phyloP scores from a whole-genome alignment of 2,329 filamentous ascomycete species.

The Penicillium sp. region DNA sequence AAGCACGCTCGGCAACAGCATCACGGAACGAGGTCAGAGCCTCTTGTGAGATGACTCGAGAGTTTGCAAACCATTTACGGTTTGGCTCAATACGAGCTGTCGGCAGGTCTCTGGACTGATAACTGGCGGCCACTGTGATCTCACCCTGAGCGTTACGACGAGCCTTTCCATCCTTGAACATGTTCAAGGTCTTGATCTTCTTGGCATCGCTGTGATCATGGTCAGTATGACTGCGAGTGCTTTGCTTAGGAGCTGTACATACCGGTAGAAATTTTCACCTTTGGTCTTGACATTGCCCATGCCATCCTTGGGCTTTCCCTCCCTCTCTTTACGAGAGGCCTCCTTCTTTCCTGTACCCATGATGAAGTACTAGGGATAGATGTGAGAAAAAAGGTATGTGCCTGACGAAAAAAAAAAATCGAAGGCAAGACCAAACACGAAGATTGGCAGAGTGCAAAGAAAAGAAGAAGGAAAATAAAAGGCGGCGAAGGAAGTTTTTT shows the following conservation, averaged over 20 bases:
- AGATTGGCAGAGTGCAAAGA: constrained; percentile 35
- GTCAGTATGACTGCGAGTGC: constrained; percentile 9
- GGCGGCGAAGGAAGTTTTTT: constrained; percentile 33
- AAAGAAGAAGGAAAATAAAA: constrained; percentile 30
- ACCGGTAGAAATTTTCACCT: constrained; percentile 98
- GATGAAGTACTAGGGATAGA: constrained; percentile 29
- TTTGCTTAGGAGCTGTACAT: constrained; percentile 31
- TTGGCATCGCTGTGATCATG: constrained; percentile 63
- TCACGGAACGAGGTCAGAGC: constrained; percentile 83
- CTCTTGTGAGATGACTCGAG: constrained; percentile 85
- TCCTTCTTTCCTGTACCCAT: constrained; percentile 97
- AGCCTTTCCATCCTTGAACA: constrained; percentile 84
- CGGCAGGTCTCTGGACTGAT: constrained; percentile 79
- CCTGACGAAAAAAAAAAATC: constrained; percentile 29
- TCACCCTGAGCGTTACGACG: constrained; percentile 80
- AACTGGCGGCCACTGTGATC: constrained; percentile 80
- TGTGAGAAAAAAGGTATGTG: constrained; percentile 21
- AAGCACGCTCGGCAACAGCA: constrained; percentile 85
- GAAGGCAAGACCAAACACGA: constrained; percentile 29
- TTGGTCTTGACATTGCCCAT: constrained; percentile 91
- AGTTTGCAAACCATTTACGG: constrained; percentile 97
- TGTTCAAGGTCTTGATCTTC: constrained; percentile 84
- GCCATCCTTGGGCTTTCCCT: constrained; percentile 82
- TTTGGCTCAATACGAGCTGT: constrained; percentile 90
- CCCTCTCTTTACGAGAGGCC: constrained; percentile 74